Base-by-base conservation (phyloP, 1,139 yeast genomes). In the Sugiyamaella paludigena region DNA sequence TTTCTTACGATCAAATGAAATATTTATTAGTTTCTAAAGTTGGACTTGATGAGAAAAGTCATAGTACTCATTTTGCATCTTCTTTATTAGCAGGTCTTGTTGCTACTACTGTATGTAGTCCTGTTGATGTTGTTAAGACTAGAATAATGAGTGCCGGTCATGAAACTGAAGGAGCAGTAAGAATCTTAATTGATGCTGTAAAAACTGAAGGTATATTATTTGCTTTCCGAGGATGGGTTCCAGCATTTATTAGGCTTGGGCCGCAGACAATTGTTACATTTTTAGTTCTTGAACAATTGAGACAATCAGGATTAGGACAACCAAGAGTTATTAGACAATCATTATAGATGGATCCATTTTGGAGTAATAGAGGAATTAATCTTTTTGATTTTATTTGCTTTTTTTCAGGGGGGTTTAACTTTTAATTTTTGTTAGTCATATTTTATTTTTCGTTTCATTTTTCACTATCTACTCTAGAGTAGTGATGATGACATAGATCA, bases 161-260 rank as follows among this genome's bases (percentile, higher is more conserved):
- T 11, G 50, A 53, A 29, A 50, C 52, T 28, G 63, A 69, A 7
- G 74, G 79, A 39, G 84, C 88, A 1, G 48, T 79, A 2, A 57
- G 68, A 2, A 80, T 84, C 31, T 70, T 87, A 55, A 61, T 60
- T 1, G 64, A 69, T 10, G 88, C 94, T 1, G 75, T 87, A 33
- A 77, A 76, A 57, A 71, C 65, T 19, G 96, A 87, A 68, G 95
- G 95, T 27, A 72, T 79, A 10, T 78, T 82, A 1, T 87, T 87
- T 68, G 80, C 87, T 82, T 87, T 87, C 67, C 76, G 95, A 67
- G 96, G 96, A 24, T 88, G 96, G 96, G 71, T 85, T 38, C 96
- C 96, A 30, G 82, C 94, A 28, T 88, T 88, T 65, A 79, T 87
- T 8, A 80, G 96, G 64, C 74, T 88, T 54, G 96, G 95, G 0